Conservation (phyloP, 2,329 filamentous ascomycete genomes). For the Aspergillus eucalypticola region DNA sequence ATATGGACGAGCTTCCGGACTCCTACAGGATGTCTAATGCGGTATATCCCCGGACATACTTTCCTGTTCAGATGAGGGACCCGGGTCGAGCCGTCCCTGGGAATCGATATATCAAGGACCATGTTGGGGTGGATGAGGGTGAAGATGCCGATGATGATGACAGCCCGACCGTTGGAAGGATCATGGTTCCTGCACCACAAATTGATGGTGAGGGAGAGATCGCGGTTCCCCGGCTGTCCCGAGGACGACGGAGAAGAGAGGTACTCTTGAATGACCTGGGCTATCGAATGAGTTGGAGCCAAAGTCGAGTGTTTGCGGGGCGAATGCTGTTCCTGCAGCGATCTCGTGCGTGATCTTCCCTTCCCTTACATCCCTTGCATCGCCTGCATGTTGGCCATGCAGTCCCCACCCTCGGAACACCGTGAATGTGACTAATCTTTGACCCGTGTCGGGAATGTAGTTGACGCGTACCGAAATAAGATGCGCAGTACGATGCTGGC, state of each 20-base stretch:
- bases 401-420: slow-evolving; percentile 9
- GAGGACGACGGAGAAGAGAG: slow-evolving; percentile 72
- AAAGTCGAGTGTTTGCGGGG: slow-evolving; percentile 86
- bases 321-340: slow-evolving; percentile 85
- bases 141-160: slow-evolving; percentile 35
- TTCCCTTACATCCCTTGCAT: slow-evolving; percentile 12
- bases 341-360: slow-evolving; percentile 68
- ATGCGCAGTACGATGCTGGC: slow-evolving; percentile 79
- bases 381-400: background rate
- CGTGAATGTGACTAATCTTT: slow-evolving; percentile 6
- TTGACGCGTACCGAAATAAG: slow-evolving; percentile 93
- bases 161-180: slow-evolving; percentile 39
- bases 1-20: slow-evolving; percentile 94
- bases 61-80: slow-evolving; percentile 88
- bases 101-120: slow-evolving; percentile 72
- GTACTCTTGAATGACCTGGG: slow-evolving; percentile 90
- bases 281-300: slow-evolving; percentile 94
- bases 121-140: slow-evolving; percentile 54
- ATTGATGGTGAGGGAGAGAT: slow-evolving; percentile 74
- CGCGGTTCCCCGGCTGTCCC: slow-evolving; percentile 72
- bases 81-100: slow-evolving; percentile 70
- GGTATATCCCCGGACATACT: slow-evolving; percentile 89
- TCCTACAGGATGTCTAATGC: slow-evolving; percentile 88
- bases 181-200: slow-evolving; percentile 60
- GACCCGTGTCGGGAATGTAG: slow-evolving; percentile 47